These are phyloP conservation scores for Selaginella tamariscina DNA, from an alignment of 75 land plant species.

Conservation along the genomic window DNA sequence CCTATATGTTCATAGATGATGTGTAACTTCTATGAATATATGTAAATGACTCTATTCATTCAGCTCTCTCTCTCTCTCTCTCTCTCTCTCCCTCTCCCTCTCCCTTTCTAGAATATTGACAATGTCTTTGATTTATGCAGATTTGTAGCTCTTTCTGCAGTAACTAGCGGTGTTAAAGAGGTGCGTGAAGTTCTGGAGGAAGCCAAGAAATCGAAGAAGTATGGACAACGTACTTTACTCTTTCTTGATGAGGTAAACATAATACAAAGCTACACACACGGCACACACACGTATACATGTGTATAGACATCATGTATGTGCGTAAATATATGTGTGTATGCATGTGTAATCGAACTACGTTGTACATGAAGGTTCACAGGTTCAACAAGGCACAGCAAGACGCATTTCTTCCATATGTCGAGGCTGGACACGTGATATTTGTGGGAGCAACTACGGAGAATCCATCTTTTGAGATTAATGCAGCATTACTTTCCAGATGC, in stretches of 20 bases:
- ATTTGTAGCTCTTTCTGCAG: slow-evolving; percentile 53
- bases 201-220: slow-evolving; percentile 32
- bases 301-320: too few species aligned
- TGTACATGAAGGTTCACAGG: slow-evolving; percentile 3
- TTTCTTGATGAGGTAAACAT: slow-evolving; percentile 92
- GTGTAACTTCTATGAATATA: too few species aligned
- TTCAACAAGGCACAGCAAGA: slow-evolving; percentile 85
- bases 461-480: slow-evolving; percentile 82
- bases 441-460: slow-evolving; percentile 93
- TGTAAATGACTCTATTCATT: too few species aligned
- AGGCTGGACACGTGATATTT: slow-evolving; percentile 72
- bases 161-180: slow-evolving; percentile 49
- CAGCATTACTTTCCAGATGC: slow-evolving; percentile 75
- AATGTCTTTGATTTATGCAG: too few species aligned
- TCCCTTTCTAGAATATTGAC: too few species aligned
- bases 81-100: too few species aligned
- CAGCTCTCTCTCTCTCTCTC: too few species aligned
- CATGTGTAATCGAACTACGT: too few species aligned
- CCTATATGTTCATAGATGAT: too few species aligned
- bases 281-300: too few species aligned
- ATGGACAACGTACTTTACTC: slow-evolving; percentile 45
- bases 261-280: too few species aligned
- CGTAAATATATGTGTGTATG: too few species aligned
- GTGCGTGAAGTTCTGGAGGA: slow-evolving; percentile 66
- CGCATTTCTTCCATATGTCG: slow-evolving; percentile 72